These are phyloP conservation scores for Xylariaceae sp. DNA, from an alignment of 2,329 filamentous ascomycete genomes.

Conservation along the genomic window DNA sequence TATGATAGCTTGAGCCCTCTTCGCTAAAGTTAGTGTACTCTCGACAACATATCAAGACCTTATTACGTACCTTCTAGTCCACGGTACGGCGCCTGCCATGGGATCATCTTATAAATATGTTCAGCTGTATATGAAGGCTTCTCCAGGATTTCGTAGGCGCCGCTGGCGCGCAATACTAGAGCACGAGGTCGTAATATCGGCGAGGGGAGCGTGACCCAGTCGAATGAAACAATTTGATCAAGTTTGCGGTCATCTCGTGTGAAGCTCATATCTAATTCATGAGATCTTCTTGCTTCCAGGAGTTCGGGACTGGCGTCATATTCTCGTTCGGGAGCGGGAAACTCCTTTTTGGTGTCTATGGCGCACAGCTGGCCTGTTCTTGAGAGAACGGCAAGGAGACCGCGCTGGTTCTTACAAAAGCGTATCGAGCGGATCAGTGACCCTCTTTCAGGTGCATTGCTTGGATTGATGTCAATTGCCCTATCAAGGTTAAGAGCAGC, in stretches of 20 bases:
- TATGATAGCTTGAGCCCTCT: constrained; percentile 52
- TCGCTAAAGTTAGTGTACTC: constrained; percentile 22
- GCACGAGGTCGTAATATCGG: constrained; percentile 54
- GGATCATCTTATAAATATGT: constrained; percentile 57
- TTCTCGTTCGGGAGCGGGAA: constrained; percentile 36
- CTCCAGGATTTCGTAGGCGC: constrained; percentile 58
- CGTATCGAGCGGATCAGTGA: constrained; percentile 60
- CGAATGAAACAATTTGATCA: constrained; percentile 63
- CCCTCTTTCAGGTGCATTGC: constrained; percentile 52
- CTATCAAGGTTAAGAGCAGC: constrained; percentile 55
- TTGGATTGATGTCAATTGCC: constrained; percentile 53
- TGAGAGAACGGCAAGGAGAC: constrained; percentile 58
- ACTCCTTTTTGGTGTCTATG: constrained; percentile 55
- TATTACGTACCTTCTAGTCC: constrained; percentile 47
- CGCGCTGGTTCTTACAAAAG: constrained; percentile 59
- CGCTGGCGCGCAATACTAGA: constrained; percentile 57
- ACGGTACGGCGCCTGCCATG: constrained; percentile 57
- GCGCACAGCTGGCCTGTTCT: constrained; percentile 61
- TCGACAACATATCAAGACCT: not conserved
- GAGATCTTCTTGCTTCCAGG: constrained; percentile 55
- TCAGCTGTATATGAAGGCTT: constrained; percentile 55
- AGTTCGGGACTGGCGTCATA: constrained; percentile 53
- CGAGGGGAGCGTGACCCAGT: constrained; percentile 60
- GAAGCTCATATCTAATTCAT: constrained; percentile 59
- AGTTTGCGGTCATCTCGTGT: constrained; percentile 48